These are phyloP conservation scores for Perkinsus marinus DNA, from an alignment of 169 alveolate species.

Conservation along the genomic window DNA sequence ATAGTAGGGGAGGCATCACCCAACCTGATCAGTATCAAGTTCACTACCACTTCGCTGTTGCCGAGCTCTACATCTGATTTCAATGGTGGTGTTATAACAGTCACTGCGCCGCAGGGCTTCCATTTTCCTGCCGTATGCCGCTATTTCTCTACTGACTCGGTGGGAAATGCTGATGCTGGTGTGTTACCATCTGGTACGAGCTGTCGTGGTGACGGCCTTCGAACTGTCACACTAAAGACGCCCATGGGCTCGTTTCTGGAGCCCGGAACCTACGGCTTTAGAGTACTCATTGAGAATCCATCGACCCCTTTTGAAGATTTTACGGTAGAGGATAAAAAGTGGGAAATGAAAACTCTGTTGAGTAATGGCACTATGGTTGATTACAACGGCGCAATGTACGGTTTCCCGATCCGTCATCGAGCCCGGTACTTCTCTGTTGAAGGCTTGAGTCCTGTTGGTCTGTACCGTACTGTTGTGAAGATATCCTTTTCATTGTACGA, in stretches of 20 bases:
- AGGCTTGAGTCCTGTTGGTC: background rate
- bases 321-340: background rate
- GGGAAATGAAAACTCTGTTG: background rate
- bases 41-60: background rate
- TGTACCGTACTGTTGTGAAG: background rate
- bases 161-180: background rate
- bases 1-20: slow-evolving; percentile 8
- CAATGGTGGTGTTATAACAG: background rate
- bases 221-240: background rate
- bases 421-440: background rate
- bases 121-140: slow-evolving; percentile 1
- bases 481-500: background rate
- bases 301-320: background rate
- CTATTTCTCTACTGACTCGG: background rate
- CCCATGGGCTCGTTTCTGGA: background rate
- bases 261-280: background rate
- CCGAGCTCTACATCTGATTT: background rate
- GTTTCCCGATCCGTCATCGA: background rate
- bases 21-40: background rate
- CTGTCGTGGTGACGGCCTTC: background rate
- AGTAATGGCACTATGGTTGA: background rate
- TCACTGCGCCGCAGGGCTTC: background rate
- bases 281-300: background rate
- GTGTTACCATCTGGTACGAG: background rate
- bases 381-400: background rate